These are phyloP conservation scores for Boletus rubroflammeus DNA, from an alignment of 768 basidiomycete species.

Conservation along the genomic window DNA sequence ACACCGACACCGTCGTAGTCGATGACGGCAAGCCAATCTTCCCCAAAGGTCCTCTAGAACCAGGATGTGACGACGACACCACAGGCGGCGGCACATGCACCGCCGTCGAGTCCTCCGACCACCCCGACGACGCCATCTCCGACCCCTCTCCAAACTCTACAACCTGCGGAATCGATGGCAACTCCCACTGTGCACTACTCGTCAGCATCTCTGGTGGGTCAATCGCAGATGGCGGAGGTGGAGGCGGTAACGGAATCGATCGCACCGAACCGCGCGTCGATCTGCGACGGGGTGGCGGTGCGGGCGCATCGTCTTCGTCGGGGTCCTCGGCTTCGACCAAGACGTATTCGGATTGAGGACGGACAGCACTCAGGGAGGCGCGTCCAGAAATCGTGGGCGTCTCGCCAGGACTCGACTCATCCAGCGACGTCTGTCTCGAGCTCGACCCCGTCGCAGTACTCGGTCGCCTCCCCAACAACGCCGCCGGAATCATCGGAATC, in stretches of 20 bases:
- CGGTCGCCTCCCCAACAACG: conserved; percentile 33
- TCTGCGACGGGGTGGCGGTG: conserved; percentile 42
- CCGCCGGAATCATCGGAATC: conserved; percentile 34
- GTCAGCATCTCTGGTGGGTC: conserved; percentile 34
- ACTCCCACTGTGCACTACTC: conserved; percentile 58
- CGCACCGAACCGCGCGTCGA: conserved; percentile 28
- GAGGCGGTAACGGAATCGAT: conserved; percentile 29
- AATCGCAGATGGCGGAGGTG: conserved; percentile 38
- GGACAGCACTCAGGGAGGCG: conserved; percentile 2
- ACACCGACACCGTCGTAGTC: conserved; percentile 12
- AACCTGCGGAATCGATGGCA: conserved; percentile 56
- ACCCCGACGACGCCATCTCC: conserved; percentile 51
- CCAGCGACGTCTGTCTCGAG: conserved; percentile 38
- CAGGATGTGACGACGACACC: conserved; percentile 6
- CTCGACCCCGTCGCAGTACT: conserved; percentile 35
- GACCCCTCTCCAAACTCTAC: conserved; percentile 46
- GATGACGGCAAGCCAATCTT: conserved; percentile 6
- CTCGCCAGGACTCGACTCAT: conserved; percentile 19
- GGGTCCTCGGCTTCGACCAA: conserved; percentile 55
- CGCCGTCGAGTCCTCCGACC: conserved; percentile 55
- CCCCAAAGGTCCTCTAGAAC: conserved; percentile 6
- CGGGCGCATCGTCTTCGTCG: conserved; percentile 29
- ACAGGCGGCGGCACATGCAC: conserved; percentile 28
- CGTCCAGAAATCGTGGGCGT: conserved; percentile 2
- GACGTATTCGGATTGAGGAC: conserved; percentile 50